Evolutionary conservation across 352 stramenopile species (phyloP).

Genomic region (Discostella stelligera): DNA sequence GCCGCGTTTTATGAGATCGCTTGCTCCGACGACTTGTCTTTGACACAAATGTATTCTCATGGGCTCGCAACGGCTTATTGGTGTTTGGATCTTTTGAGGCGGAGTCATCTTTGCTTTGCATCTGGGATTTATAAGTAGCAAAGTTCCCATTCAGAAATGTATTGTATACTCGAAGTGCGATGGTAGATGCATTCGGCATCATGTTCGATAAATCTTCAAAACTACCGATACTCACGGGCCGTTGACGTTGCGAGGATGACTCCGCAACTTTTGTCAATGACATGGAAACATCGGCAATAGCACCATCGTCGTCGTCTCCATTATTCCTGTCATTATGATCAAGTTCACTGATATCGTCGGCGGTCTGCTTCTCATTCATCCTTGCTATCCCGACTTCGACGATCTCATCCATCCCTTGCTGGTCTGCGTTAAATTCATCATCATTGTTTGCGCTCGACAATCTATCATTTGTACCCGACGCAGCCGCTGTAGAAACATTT

Average conservation of each 20-base stretch:
- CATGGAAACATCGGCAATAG: neutral
- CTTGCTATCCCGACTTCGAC: too few relatives aligned
- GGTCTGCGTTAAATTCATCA: too few relatives aligned
- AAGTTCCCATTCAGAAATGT: slow-evolving; percentile 12
- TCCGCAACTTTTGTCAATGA: neutral
- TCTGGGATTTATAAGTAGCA: neutral
- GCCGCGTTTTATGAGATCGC: slow-evolving; percentile 30
- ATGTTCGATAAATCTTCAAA: slow-evolving; percentile 35
- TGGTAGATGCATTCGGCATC: slow-evolving; percentile 16
- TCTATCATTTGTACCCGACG: neutral
- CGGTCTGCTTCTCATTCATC: too few relatives aligned
- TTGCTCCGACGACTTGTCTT: slow-evolving; percentile 20
- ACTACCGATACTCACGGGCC: slow-evolving; percentile 27
- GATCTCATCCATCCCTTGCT: too few relatives aligned
- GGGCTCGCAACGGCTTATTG: neutral
- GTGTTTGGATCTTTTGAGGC: neutral
- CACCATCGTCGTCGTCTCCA: too few relatives aligned
- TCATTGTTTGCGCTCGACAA: too few relatives aligned
- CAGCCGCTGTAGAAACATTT: neutral
- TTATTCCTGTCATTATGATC: too few relatives aligned
- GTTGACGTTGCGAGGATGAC: neutral
- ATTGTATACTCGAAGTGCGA: slow-evolving; percentile 31
- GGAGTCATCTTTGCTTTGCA: neutral
- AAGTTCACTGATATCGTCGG: too few relatives aligned
- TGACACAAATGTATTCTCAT: neutral